A percentile compares a stretch with the other conserved stretches of the same genome.
Conservation (phyloP, 2,329 filamentous ascomycete species). For the Exutisphaerella laricina region DNA sequence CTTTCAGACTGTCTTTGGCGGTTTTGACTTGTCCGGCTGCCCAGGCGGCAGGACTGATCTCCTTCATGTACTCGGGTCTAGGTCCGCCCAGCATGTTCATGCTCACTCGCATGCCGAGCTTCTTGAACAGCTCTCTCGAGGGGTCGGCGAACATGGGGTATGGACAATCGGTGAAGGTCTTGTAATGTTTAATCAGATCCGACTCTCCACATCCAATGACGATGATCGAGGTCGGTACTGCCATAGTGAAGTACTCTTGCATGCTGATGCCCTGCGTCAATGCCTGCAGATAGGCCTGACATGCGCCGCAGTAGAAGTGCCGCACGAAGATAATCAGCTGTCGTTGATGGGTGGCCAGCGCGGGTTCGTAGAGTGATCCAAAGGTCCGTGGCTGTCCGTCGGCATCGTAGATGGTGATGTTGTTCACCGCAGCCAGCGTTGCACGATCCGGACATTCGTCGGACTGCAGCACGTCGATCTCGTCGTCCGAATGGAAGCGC, state of each 20-base stretch:
- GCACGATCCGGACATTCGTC: constrained; percentile 33
- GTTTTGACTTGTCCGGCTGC: constrained; percentile 29
- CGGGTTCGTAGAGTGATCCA: constrained; percentile 56
- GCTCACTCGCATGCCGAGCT: constrained; percentile 32
- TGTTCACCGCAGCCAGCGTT: constrained; percentile 30
- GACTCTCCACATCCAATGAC: constrained; percentile 37
- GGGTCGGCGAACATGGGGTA: constrained; percentile 38
- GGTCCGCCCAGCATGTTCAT: constrained; percentile 31
- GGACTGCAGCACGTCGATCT: constrained; percentile 23
- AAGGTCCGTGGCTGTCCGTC: constrained; percentile 57
- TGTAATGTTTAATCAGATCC: constrained; percentile 35
- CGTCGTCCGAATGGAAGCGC: constrained; percentile 30
- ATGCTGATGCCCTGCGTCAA: constrained; percentile 32
- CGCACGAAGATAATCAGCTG: constrained; percentile 39
- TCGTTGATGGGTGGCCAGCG: constrained; percentile 32
- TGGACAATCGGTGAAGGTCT: constrained; percentile 32
- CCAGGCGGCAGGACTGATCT: constrained; percentile 31
- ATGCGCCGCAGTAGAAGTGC: constrained; percentile 40
- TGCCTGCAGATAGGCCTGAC: constrained; percentile 35
- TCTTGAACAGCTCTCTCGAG: constrained; percentile 32
- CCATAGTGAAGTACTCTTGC: constrained; percentile 34
- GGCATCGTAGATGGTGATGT: constrained; percentile 52
- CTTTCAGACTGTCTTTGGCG: constrained; percentile 24
- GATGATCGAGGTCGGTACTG: constrained; percentile 34
- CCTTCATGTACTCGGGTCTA: constrained; percentile 36